Evolutionary conservation across 1,284 basidiomycete species (phyloP).

Genomic region (Grifola frondosa): DNA sequence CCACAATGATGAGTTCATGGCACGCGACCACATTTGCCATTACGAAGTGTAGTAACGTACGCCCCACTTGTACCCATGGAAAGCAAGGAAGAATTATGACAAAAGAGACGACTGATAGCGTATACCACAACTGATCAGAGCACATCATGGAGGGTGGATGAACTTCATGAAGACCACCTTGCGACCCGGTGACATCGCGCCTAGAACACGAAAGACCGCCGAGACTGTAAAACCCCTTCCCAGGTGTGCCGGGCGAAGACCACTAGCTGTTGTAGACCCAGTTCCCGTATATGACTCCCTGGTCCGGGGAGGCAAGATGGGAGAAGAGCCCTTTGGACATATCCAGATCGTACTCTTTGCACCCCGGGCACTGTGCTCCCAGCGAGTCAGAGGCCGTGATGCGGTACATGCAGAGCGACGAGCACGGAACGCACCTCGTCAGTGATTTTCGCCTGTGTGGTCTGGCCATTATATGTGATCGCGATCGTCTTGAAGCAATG

Average conservation of each 20-base stretch:
- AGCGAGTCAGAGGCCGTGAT: conserved; percentile 26
- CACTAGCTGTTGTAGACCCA: conserved; percentile 29
- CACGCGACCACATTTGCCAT: no score
- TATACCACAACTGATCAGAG: no score
- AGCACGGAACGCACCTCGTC: conserved; percentile 13
- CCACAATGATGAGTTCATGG: no score
- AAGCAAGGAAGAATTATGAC: no score
- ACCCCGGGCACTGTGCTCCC: conserved; percentile 16
- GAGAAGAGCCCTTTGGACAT: conserved; percentile 18
- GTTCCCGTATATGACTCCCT: conserved; percentile 28
- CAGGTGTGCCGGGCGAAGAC: no score
- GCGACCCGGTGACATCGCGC: no score
- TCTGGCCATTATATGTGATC: conserved; percentile 21
- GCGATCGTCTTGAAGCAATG: conserved; percentile 23
- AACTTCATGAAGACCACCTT: no score
- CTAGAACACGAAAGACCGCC: background rate
- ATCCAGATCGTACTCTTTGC: conserved; percentile 10
- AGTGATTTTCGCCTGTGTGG: conserved; percentile 18
- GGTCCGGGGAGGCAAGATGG: conserved; percentile 23
- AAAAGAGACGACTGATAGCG: no score
- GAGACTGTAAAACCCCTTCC: background rate
- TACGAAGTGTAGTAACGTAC: no score
- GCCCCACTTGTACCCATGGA: no score
- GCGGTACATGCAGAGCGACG: conserved; percentile 4
- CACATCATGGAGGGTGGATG: no score